Conservation (phyloP, 257 asterid genomes). For the Ballota nigra region DNA sequence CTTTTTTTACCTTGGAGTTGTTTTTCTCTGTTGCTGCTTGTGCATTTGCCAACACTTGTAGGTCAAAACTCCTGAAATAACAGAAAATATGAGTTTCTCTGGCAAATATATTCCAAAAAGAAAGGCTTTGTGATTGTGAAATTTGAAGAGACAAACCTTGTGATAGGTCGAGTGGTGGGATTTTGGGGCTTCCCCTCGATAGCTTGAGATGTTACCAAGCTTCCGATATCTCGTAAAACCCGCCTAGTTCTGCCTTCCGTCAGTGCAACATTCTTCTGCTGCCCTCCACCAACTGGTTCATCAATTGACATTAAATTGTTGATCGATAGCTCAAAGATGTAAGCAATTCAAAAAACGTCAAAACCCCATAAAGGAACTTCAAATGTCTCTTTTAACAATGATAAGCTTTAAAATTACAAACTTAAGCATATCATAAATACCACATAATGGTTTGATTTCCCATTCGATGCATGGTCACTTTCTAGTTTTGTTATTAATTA, state of each 20-base stretch:
- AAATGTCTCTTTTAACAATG: too few species aligned
- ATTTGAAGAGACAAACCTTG: slow-evolving; percentile 29
- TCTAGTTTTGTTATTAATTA: slow-evolving; percentile 17
- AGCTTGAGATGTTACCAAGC: slow-evolving; percentile 40
- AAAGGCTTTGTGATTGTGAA: too few species aligned
- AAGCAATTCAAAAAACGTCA: too few species aligned
- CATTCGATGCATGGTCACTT: slow-evolving; percentile 11
- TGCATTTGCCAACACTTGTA: slow-evolving; percentile 44
- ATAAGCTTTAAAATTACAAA: too few species aligned
- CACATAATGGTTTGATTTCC: slow-evolving; percentile 73
- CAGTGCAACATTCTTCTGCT: slow-evolving; percentile 48
- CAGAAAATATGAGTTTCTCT: background rate
- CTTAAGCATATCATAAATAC: too few species aligned
- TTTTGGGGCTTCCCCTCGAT: slow-evolving; percentile 44
- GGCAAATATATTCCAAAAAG: background rate
- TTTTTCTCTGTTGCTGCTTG: slow-evolving; percentile 43
- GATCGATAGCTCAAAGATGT: too few species aligned
- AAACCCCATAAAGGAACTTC: too few species aligned
- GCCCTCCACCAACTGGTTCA: slow-evolving; percentile 44
- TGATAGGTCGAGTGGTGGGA: slow-evolving; percentile 40
- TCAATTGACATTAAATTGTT: too few species aligned
- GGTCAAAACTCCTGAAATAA: slow-evolving; percentile 40
- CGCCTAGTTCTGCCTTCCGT: slow-evolving; percentile 54
- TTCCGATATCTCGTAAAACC: slow-evolving; percentile 75
- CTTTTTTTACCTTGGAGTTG: slow-evolving; percentile 28